Conservation (phyloP, 306 rosid genomes). For the Sicyos baderoa region DNA sequence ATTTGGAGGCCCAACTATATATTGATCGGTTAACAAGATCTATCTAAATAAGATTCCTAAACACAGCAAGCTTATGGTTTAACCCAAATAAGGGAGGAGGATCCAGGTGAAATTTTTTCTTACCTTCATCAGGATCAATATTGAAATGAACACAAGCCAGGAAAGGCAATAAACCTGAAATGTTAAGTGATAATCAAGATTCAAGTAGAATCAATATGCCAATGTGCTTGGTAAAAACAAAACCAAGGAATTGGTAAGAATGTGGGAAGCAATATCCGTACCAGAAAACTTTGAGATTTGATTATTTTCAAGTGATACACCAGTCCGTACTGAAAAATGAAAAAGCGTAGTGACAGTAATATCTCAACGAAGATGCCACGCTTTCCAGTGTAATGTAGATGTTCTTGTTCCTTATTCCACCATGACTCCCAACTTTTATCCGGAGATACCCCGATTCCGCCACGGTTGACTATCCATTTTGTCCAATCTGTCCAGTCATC, state of each 20-base stretch:
- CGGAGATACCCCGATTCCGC: slow-evolving; percentile 79
- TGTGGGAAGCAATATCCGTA: slow-evolving; percentile 20
- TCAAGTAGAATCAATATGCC: background rate
- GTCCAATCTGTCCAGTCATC: slow-evolving; percentile 98
- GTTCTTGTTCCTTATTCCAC: slow-evolving; percentile 90
- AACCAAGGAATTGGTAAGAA: background rate
- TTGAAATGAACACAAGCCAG: slow-evolving; percentile 63
- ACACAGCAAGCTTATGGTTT: background rate
- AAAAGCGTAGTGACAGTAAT: slow-evolving; percentile 77
- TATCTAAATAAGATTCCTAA: background rate
- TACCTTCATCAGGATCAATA: slow-evolving; percentile 74
- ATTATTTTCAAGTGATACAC: slow-evolving; percentile 77
- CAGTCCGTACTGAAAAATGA: slow-evolving; percentile 81
- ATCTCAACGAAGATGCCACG: slow-evolving; percentile 65
- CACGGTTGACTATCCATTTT: slow-evolving; percentile 80
- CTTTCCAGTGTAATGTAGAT: slow-evolving; percentile 59
- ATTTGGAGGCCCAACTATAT: background rate
- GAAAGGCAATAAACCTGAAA: slow-evolving; percentile 78
- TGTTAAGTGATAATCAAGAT: slow-evolving; percentile 8
- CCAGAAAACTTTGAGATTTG: slow-evolving; percentile 51
- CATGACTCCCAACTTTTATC: slow-evolving; percentile 96
- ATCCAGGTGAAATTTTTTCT: slow-evolving; percentile 13
- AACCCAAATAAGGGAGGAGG: slow-evolving; percentile 7
- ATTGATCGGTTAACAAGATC: background rate
- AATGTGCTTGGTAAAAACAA: background rate